A percentile compares a stretch with the other conserved stretches of the same genome.
These are phyloP conservation scores for Penicillium tannophilum DNA, from an alignment of 495 filamentous ascomycete genomes.

Conservation along the genomic window DNA sequence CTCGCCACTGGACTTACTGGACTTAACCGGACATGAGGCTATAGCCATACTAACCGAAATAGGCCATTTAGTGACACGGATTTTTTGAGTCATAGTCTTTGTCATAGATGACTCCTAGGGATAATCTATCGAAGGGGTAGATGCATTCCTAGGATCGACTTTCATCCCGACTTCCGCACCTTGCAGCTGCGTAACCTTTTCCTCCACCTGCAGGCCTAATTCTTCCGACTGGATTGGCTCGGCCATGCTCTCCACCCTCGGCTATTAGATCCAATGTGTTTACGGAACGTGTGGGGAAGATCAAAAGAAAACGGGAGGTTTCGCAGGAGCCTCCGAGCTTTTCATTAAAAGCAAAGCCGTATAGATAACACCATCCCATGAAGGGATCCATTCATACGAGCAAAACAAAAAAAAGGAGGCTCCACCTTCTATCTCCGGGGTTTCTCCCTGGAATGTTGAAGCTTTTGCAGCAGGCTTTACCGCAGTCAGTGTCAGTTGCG, in stretches of 20 bases:
- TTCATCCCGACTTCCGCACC: conserved; percentile 19
- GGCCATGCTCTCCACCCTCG: conserved; percentile 14
- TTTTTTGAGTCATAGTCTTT: neutral
- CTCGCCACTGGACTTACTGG: neutral
- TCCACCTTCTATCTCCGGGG: neutral
- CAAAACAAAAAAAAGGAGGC: neutral
- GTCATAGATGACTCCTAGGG: neutral
- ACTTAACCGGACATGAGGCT: neutral
- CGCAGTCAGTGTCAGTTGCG: neutral
- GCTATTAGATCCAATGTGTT: conserved; percentile 4
- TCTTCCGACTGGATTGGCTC: conserved; percentile 23
- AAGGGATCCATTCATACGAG: neutral
- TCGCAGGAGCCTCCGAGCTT: neutral
- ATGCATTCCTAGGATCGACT: conserved; percentile 23
- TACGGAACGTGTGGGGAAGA: neutral
- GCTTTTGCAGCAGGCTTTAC: neutral
- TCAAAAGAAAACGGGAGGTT: conserved; percentile 5
- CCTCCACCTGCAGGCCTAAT: conserved; percentile 6
- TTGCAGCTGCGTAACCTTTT: conserved; percentile 17
- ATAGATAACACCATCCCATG: neutral
- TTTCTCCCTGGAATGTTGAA: neutral
- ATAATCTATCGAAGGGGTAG: conserved; percentile 13
- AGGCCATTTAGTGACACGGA: neutral
- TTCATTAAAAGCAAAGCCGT: neutral
- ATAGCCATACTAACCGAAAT: neutral